Base-by-base conservation (phyloP, 2,329 filamentous ascomycete species). In the Exophiala aquamarina region DNA sequence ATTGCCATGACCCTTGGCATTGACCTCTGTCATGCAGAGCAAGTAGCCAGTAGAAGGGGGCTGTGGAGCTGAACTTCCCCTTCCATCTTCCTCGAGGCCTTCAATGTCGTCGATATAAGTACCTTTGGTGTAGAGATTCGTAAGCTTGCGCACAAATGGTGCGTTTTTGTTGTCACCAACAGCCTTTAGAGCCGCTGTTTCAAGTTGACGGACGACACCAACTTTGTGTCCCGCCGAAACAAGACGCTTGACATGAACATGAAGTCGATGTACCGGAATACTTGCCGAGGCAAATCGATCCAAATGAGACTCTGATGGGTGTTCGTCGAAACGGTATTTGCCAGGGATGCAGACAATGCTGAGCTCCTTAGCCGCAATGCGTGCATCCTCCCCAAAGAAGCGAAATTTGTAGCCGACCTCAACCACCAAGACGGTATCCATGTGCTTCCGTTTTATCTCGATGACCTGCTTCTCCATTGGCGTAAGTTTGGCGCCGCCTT, bases 401-500 rank as follows among this genome's bases (percentile, higher is more conserved):
- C 87, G 84, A 70, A 95, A 98, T 66, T 98, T 98, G 72, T 98
- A 98, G 41, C 93, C 93, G 7, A 97, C 93, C 66, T 98, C 92
- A 42, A 97, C 84, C 10, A 97, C 87, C 23, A 98, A 76, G 15
- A 98, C 61, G 0, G 92, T 93, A 63, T 97, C 93, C 72, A 89
- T 78, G 64, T 97, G 84, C 59, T 92, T 88, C 50, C 83, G 79
- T 71, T 98, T 98, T 67, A 98, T 95, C 14, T 95, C 91, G 4
- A 98, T 77, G 48, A 95, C 87, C 61, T 97, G 93, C 32, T 87
- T 80, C 66, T 97, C 91, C 83, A 98, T 87, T 0, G 93, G 93
- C 0, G 93, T 98, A 50, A 98, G 78, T 65, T 96, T 96, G 44
- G 82, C 84, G n/a, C 68, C 79, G 52, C 81, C 80, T 64, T 89